These are phyloP conservation scores for Alternaria infectoria DNA, from an alignment of 2,329 filamentous ascomycete genomes.

Conservation along the genomic window DNA sequence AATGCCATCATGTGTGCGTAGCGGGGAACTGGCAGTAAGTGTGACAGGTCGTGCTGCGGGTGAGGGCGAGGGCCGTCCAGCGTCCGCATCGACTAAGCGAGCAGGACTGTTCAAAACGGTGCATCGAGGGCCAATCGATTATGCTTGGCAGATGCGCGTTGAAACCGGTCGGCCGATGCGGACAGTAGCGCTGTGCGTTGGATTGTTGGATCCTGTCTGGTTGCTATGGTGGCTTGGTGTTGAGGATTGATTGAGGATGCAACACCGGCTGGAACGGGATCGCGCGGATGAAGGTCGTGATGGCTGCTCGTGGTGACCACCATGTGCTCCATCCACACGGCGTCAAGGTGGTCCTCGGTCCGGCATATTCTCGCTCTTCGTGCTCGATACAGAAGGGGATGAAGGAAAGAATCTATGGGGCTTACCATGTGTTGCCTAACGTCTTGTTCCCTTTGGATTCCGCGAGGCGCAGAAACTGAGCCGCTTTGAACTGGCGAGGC, in stretches of 20 bases:
- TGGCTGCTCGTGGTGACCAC: constrained; percentile 12
- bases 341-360: constrained; percentile 21
- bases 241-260: constrained; percentile 28
- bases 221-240: constrained; percentile 24
- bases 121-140: constrained; percentile 32
- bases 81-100: constrained; percentile 41
- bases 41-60: constrained; percentile 43
- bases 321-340: constrained; percentile 12
- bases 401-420: constrained; percentile 11
- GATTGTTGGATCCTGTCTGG: constrained; percentile 30
- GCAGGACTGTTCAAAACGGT: constrained; percentile 27
- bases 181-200: constrained; percentile 24
- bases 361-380: constrained; percentile 27
- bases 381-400: constrained; percentile 14
- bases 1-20: constrained; percentile 23
- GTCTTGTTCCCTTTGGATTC: constrained; percentile 89
- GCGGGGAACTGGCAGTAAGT: constrained; percentile 28
- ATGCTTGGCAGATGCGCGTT: constrained; percentile 40
- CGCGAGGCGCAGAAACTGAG: constrained; percentile 89
- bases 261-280: constrained; percentile 18
- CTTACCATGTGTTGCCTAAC: constrained; percentile 91
- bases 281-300: constrained; percentile 20
- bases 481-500: constrained; percentile 73
- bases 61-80: constrained; percentile 39
- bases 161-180: constrained; percentile 33